Conservation (phyloP, 192 early-diverging fungal species). For the Entomortierella beljakovae region DNA sequence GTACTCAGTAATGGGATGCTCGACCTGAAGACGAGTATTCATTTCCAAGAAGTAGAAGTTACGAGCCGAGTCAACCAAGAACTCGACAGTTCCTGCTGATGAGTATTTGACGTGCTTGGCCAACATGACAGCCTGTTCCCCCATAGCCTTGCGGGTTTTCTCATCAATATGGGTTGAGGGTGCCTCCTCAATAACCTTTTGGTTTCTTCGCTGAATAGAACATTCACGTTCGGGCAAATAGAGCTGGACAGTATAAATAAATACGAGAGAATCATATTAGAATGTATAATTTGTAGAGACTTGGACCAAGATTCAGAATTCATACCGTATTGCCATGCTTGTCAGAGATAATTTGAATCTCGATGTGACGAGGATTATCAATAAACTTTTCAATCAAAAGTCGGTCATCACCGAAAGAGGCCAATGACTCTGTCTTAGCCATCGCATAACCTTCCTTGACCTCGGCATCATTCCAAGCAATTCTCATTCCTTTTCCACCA, state of each 20-base stretch:
- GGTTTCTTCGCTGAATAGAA: constrained; percentile 86
- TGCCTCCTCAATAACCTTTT: constrained; percentile 88
- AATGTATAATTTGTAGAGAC: neutral
- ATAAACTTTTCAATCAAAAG: constrained; percentile 95
- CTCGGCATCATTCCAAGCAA: constrained; percentile 76
- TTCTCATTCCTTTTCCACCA: constrained; percentile 89
- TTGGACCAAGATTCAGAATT: neutral
- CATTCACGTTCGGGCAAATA: constrained; percentile 94
- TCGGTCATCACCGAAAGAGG: constrained; percentile 90
- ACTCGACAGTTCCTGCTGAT: constrained; percentile 85
- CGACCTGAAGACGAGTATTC: constrained; percentile 86
- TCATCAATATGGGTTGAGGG: constrained; percentile 79
- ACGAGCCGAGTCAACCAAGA: constrained; percentile 75
- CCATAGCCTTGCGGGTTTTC: constrained; percentile 76
- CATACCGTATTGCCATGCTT: constrained; percentile 71
- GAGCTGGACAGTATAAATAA: constrained; percentile 30
- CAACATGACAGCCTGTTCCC: constrained; percentile 81
- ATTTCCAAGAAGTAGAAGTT: constrained; percentile 88
- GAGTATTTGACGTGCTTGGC: constrained; percentile 80
- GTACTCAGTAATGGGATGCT: constrained; percentile 85
- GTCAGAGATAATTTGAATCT: constrained; percentile 80
- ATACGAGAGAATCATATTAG: neutral
- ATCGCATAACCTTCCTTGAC: constrained; percentile 82
- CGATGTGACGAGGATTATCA: constrained; percentile 83
- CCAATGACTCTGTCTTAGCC: constrained; percentile 81